Evolutionary conservation across 495 filamentous ascomycete species (phyloP).

Genomic region (Trichodelitschia bisporula): DNA sequence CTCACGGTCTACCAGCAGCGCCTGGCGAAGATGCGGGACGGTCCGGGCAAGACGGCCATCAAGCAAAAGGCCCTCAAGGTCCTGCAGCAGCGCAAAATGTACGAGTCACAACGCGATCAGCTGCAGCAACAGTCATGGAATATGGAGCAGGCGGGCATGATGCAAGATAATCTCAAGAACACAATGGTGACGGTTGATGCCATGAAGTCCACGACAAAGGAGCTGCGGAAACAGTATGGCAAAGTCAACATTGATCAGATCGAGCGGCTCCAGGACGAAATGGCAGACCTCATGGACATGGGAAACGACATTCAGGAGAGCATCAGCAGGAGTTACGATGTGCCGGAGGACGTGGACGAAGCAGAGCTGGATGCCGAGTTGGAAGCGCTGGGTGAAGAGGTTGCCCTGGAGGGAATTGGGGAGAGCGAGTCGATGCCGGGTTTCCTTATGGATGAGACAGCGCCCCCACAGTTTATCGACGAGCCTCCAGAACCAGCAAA

Average conservation of each 20-base stretch:
- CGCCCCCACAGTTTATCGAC: slow-evolving; percentile 66
- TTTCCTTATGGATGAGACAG: slow-evolving; percentile 58
- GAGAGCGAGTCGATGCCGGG: slow-evolving; percentile 44
- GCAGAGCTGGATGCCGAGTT: slow-evolving; percentile 89
- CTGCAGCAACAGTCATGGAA: slow-evolving; percentile 93
- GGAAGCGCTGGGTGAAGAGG: slow-evolving; percentile 75
- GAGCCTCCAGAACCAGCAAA: slow-evolving; percentile 32
- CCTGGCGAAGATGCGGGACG: slow-evolving; percentile 83
- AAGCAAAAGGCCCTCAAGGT: slow-evolving; percentile 91
- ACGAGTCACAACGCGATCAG: slow-evolving; percentile 85
- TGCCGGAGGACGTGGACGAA: slow-evolving; percentile 96
- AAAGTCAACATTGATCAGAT: slow-evolving; percentile 96
- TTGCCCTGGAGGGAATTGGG: slow-evolving; percentile 34
- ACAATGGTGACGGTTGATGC: slow-evolving; percentile 97
- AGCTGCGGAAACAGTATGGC: slow-evolving; percentile 81
- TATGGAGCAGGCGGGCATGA: slow-evolving; percentile 97
- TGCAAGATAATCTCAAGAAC: slow-evolving; percentile 98
- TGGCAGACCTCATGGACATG: slow-evolving; percentile 93
- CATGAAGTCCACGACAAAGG: slow-evolving; percentile 89
- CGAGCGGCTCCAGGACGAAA: slow-evolving; percentile 94
- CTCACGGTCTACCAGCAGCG: slow-evolving; percentile 71
- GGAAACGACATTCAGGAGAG: slow-evolving; percentile 98
- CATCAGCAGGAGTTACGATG: slow-evolving; percentile 76
- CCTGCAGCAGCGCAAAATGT: slow-evolving; percentile 85
- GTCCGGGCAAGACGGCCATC: slow-evolving; percentile 78